These are phyloP conservation scores for Byssochlamys sp. DNA, from an alignment of 2,329 filamentous ascomycete species.

Conservation along the genomic window DNA sequence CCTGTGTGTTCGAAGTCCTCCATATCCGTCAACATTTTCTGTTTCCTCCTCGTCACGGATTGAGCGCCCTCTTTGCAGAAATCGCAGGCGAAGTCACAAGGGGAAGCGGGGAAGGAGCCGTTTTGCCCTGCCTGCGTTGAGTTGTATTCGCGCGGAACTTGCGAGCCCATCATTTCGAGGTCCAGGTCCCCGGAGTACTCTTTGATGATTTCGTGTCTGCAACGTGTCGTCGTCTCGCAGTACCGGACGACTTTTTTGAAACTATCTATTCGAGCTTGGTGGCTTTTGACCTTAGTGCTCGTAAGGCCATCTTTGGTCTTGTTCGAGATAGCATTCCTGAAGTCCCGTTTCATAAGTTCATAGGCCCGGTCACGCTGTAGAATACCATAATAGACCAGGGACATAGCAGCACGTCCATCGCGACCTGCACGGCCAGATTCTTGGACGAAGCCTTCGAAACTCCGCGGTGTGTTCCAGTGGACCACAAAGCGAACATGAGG, in stretches of 20 bases:
- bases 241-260: slow-evolving; percentile 64
- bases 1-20: too few species aligned
- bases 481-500: slow-evolving; percentile 88
- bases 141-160: slow-evolving; percentile 5
- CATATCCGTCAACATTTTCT: slow-evolving; percentile 16
- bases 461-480: slow-evolving; percentile 88
- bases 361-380: slow-evolving; percentile 72
- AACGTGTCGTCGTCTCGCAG: slow-evolving; percentile 65
- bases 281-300: slow-evolving; percentile 25
- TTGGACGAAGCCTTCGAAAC: slow-evolving; percentile 92
- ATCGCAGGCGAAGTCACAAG: slow-evolving; percentile 67
- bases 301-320: slow-evolving; percentile 34
- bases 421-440: slow-evolving; percentile 85
- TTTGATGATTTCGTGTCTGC: slow-evolving; percentile 66
- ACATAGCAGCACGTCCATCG: slow-evolving; percentile 76
- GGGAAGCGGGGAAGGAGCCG: slow-evolving; percentile 25
- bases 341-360: slow-evolving; percentile 40
- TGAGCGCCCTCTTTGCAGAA: slow-evolving; percentile 59
- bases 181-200: slow-evolving; percentile 64
- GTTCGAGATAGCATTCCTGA: slow-evolving; percentile 24
- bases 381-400: slow-evolving; percentile 81
- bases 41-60: slow-evolving; percentile 49
- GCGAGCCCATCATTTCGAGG: slow-evolving; percentile 23
- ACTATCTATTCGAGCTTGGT: slow-evolving; percentile 47
- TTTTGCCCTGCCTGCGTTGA: slow-evolving; percentile 13